Evolutionary conservation across 2,329 filamentous ascomycete species (phyloP).

Genomic region (Arthrobotrys pseudoclavata): DNA sequence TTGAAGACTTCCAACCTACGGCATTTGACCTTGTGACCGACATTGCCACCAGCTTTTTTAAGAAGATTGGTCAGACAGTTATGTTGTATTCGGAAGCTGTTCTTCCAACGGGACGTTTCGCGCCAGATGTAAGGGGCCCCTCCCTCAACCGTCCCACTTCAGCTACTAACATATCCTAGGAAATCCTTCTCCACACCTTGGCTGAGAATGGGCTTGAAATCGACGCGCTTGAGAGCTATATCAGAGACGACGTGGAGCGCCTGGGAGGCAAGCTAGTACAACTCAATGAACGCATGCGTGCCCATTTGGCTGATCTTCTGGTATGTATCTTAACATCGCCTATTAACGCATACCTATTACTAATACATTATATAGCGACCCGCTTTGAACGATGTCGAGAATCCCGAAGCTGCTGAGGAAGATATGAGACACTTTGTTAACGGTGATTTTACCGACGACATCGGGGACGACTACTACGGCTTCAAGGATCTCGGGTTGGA

Average conservation of each 20-base stretch:
- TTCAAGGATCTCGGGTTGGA: slow-evolving; percentile 96
- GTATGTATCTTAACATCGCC: slow-evolving; percentile 63
- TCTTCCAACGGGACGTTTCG: slow-evolving; percentile 64
- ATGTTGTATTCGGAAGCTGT: slow-evolving; percentile 87
- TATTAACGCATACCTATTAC: slow-evolving; percentile 31
- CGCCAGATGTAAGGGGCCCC: slow-evolving; percentile 61
- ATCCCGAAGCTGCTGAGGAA: slow-evolving; percentile 91
- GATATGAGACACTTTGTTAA: slow-evolving; percentile 97
- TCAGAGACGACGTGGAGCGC: slow-evolving; percentile 92
- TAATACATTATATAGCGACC: slow-evolving; percentile 73
- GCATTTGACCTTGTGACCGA: slow-evolving; percentile 92
- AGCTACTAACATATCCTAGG: slow-evolving; percentile 68
- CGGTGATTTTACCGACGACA: slow-evolving; percentile 96
- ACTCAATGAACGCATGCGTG: slow-evolving; percentile 95
- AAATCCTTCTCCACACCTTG: slow-evolving; percentile 87
- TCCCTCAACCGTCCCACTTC: background rate
- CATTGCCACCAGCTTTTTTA: slow-evolving; percentile 88
- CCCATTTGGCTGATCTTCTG: slow-evolving; percentile 90
- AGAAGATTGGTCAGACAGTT: slow-evolving; percentile 83
- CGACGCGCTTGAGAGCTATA: slow-evolving; percentile 84
- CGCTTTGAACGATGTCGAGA: slow-evolving; percentile 86
- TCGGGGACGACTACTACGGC: slow-evolving; percentile 98
- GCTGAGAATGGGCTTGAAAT: slow-evolving; percentile 86
- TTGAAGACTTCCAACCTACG: slow-evolving; percentile 96
- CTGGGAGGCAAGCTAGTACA: slow-evolving; percentile 81